Conservation (phyloP, 257 asterid species). For the Rauvolfia tetraphylla region DNA sequence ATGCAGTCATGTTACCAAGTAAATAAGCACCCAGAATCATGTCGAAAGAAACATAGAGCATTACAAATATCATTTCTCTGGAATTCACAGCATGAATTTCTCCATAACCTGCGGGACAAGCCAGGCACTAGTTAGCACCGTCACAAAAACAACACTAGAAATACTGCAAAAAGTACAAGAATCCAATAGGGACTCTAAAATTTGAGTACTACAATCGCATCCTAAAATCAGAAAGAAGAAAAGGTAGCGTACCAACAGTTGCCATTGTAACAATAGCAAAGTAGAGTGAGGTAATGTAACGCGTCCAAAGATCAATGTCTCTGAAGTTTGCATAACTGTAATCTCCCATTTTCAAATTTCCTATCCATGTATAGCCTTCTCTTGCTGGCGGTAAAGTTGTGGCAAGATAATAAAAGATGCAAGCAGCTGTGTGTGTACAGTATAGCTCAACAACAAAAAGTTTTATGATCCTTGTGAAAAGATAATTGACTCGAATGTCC, state of each 20-base stretch:
- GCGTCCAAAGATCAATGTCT: slow-evolving; percentile 71
- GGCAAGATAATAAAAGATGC: slow-evolving; percentile 70
- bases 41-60: slow-evolving; percentile 67
- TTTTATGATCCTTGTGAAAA: slow-evolving; percentile 60
- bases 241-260: slow-evolving; percentile 53
- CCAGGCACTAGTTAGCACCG: not conserved
- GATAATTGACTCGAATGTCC: slow-evolving; percentile 60
- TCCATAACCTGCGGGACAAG: slow-evolving; percentile 51
- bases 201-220: not conserved
- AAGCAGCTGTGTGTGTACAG: slow-evolving; percentile 80
- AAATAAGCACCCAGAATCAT: slow-evolving; percentile 79
- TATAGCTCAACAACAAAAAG: slow-evolving; percentile 67
- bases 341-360: slow-evolving; percentile 64
- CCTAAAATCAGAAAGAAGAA: not conserved
- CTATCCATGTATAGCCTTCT: slow-evolving; percentile 78
- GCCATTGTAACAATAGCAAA: slow-evolving; percentile 78
- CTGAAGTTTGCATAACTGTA: slow-evolving; percentile 51
- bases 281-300: slow-evolving; percentile 60
- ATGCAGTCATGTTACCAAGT: slow-evolving; percentile 79
- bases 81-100: slow-evolving; percentile 69
- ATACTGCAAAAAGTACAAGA: not conserved
- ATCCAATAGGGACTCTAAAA: not conserved
- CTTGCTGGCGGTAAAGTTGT: slow-evolving; percentile 67
- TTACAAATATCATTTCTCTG: slow-evolving; percentile 75
- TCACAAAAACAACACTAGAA: not conserved